Percentiles rank a stretch among this genome's conserved stretches.
phyloP scores from a whole-genome alignment of 495 filamentous ascomycete species.

The Terfezia claveryi region DNA sequence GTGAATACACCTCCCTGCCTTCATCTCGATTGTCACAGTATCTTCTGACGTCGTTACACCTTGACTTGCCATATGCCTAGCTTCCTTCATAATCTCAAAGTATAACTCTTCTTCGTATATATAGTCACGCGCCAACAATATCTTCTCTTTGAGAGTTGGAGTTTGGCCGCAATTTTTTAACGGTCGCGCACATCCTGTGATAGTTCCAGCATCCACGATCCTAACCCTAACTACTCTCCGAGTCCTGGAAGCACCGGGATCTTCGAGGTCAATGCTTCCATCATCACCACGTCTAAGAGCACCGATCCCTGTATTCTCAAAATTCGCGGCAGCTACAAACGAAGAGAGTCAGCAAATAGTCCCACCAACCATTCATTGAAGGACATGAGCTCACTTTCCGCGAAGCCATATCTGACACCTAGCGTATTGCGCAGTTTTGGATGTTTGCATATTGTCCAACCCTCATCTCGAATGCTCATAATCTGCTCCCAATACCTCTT shows the following conservation, averaged over 20 bases:
- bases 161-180: conserved; percentile 17
- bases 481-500: conserved; percentile 76
- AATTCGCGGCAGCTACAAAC: conserved; percentile 39
- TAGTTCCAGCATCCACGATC: conserved; percentile 23
- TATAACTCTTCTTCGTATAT: conserved; percentile 86
- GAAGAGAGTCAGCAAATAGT: not conserved
- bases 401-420: conserved; percentile 72
- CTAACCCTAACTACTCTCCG: conserved; percentile 44
- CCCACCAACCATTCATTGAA: not conserved
- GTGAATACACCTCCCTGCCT: conserved; percentile 31
- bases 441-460: conserved; percentile 60
- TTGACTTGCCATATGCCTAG: conserved; percentile 40
- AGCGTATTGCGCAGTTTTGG: conserved; percentile 52
- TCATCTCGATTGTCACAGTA: conserved; percentile 33
- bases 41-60: conserved; percentile 40
- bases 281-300: conserved; percentile 51
- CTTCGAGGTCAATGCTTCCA: conserved; percentile 52
- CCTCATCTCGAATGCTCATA: conserved; percentile 51
- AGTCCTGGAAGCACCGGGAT: conserved; percentile 31
- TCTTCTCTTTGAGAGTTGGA: conserved; percentile 34
- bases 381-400: conserved; percentile 31
- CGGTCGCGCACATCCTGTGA: conserved; percentile 28
- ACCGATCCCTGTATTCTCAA: conserved; percentile 56
- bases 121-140: conserved; percentile 66
- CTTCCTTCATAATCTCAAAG: conserved; percentile 70